phyloP scores from a whole-genome alignment of 495 filamentous ascomycete species.

The Immersiella caudata region DNA sequence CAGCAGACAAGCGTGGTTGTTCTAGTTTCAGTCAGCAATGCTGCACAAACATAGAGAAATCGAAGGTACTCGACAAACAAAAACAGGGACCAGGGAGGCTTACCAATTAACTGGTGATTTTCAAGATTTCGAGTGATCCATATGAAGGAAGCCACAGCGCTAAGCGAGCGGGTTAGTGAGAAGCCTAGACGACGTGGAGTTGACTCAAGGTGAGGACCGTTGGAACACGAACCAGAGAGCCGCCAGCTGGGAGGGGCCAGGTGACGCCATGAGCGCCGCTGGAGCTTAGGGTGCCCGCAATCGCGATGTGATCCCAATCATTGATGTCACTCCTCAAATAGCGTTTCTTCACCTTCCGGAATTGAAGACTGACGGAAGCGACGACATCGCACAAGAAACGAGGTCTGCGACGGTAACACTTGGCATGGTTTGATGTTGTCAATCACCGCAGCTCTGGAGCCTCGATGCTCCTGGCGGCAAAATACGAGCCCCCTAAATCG shows the following conservation, averaged over 20 bases:
- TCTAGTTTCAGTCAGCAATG: conserved; percentile 32
- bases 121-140: conserved; percentile 49
- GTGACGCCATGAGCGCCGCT: not conserved
- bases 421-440: not conserved
- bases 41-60: not conserved
- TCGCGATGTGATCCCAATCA: not conserved
- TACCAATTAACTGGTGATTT: conserved; percentile 51
- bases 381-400: not conserved
- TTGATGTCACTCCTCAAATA: not conserved
- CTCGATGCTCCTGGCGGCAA: not conserved
- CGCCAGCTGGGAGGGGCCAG: not conserved
- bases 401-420: not conserved
- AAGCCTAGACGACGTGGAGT: not conserved
- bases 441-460: not conserved
- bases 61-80: not conserved
- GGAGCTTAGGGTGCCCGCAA: not conserved
- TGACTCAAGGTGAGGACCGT: not conserved
- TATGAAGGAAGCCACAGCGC: conserved; percentile 49
- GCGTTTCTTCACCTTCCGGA: not conserved
- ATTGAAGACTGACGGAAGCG: not conserved
- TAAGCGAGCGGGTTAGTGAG: conserved; percentile 15
- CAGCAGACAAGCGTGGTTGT: conserved; percentile 47
- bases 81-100: not conserved
- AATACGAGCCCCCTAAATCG: not conserved
- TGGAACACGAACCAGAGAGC: not conserved